Evolutionary conservation across 192 early-diverging fungal species (phyloP), one percentile per base, ranked within the genome.

Genomic region (Linnemannia hyalina): DNA sequence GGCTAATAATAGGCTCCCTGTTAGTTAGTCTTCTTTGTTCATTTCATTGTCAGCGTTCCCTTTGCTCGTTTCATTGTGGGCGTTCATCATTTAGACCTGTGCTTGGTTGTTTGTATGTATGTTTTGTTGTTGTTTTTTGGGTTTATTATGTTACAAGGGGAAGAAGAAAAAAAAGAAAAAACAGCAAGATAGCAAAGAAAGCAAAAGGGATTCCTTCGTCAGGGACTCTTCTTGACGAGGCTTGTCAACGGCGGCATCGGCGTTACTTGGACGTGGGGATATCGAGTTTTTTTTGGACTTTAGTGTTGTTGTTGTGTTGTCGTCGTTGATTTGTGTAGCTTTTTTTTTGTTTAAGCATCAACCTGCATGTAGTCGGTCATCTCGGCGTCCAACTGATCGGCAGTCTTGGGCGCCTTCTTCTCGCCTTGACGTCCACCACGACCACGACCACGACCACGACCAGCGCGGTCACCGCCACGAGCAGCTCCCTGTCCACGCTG

Each of bases 341-440:
- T 26, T 65, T 65, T 60, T 29, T 29, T 49, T 32, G 3, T 68
- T 70, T 70, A 78, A 35, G 65, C 77, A 42, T 89, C 84, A 46
- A 89, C 84, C 26, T 86, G 83, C 88, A 89, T 75, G 74, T 89
- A 89, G 32, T 89, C 84, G 52, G 52, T 75, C 83, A 89, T 87
- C 73, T 89, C 88, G 10, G 83, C 83, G 54, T 89, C 88, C 77
- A 89, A 68, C 65, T 89, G 74, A 38, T 89, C 84, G 49, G 81
- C 80, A 46, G 88, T 89, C 77, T 81, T 86, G 44, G 79, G 68
- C 16, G 74, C 36, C 57, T 73, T 76, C 60, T 81, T 81, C 41
- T 88, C 85, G 29, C 70, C 65, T 8, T 49, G 49, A 26, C 80
- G 81, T 36, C 80, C 71, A 29, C 85, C 49, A 16, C 89, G 76